phyloP scores from a whole-genome alignment of 352 stramenopile genomes.

The Pythium apleroticum region DNA sequence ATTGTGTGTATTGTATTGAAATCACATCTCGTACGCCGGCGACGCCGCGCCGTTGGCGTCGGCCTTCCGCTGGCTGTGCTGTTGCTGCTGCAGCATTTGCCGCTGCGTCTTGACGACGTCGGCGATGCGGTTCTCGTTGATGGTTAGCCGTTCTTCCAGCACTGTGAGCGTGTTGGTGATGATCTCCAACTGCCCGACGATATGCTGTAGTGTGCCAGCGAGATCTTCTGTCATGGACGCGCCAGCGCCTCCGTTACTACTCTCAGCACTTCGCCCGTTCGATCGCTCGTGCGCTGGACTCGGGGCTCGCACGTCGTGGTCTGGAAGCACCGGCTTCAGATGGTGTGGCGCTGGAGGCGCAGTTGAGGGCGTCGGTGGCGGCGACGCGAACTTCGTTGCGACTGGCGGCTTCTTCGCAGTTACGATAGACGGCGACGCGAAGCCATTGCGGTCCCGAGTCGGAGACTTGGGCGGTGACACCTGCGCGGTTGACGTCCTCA shows the following conservation, averaged over 20 bases:
- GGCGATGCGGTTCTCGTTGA: slow-evolving; percentile 79
- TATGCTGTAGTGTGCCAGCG: slow-evolving; percentile 79
- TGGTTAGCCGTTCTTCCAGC: slow-evolving; percentile 82
- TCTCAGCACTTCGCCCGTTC: slow-evolving; percentile 9
- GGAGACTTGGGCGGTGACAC: slow-evolving; percentile 8
- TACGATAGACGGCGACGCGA: slow-evolving; percentile 15
- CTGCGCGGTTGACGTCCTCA: neutral
- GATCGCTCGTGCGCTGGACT: slow-evolving; percentile 24
- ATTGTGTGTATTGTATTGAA: neutral
- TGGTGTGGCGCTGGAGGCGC: slow-evolving; percentile 35
- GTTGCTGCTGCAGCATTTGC: slow-evolving; percentile 46
- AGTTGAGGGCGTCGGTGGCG: slow-evolving; percentile 39
- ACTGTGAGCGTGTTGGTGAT: slow-evolving; percentile 83
- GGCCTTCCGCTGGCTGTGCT: slow-evolving; percentile 1
- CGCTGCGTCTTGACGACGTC: slow-evolving; percentile 66
- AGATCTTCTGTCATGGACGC: slow-evolving; percentile 33
- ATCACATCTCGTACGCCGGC: slow-evolving; percentile 15
- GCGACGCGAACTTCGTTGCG: slow-evolving; percentile 11
- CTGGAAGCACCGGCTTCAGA: slow-evolving; percentile 41
- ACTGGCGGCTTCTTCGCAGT: slow-evolving; percentile 13
- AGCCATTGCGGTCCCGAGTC: slow-evolving; percentile 2
- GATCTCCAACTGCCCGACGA: slow-evolving; percentile 89
- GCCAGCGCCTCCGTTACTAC: neutral
- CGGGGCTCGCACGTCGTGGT: slow-evolving; percentile 18
- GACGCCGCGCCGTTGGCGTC: slow-evolving; percentile 13